Conservation (phyloP, 2,329 filamentous ascomycete species). For the Myrmaecium sp. region DNA sequence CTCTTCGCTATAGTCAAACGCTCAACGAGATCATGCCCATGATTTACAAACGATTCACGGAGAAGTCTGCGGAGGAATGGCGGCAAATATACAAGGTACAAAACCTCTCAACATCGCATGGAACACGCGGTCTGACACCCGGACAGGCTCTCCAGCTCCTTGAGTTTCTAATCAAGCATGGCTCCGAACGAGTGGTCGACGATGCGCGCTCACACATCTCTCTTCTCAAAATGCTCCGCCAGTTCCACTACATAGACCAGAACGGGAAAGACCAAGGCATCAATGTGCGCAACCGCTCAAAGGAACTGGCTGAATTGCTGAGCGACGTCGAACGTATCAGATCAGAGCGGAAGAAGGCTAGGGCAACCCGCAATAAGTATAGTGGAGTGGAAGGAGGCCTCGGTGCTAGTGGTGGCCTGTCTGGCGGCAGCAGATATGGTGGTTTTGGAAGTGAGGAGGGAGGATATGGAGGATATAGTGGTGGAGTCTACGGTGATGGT, state of each 20-base stretch:
- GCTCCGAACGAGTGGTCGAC: constrained; percentile 91
- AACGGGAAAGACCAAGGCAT: constrained; percentile 98
- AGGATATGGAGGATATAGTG: constrained; percentile 50
- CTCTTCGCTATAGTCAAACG: constrained; percentile 51
- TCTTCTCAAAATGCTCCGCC: constrained; percentile 91
- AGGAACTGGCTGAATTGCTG: constrained; percentile 87
- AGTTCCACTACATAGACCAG: constrained; percentile 90
- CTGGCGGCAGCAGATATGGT: constrained; percentile 51
- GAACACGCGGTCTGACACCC: constrained; percentile 7
- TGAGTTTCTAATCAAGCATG: constrained; percentile 95
- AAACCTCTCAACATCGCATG: background rate
- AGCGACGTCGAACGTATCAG: constrained; percentile 78
- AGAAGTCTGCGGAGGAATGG: constrained; percentile 97
- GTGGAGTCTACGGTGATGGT: constrained; percentile 80
- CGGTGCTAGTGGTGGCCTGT: constrained; percentile 37
- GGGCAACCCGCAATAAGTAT: constrained; percentile 84
- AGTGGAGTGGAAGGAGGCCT: constrained; percentile 78
- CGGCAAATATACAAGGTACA: constrained; percentile 91
- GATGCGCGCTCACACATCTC: constrained; percentile 91
- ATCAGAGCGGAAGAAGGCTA: constrained; percentile 67
- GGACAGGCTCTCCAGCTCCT: constrained; percentile 64
- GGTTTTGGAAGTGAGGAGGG: constrained; percentile 73
- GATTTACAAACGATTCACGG: constrained; percentile 98
- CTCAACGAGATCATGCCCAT: constrained; percentile 99
- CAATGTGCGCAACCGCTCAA: constrained; percentile 91